phyloP scores from a whole-genome alignment of 495 filamentous ascomycete genomes.

The Hypoxylon intermedium region DNA sequence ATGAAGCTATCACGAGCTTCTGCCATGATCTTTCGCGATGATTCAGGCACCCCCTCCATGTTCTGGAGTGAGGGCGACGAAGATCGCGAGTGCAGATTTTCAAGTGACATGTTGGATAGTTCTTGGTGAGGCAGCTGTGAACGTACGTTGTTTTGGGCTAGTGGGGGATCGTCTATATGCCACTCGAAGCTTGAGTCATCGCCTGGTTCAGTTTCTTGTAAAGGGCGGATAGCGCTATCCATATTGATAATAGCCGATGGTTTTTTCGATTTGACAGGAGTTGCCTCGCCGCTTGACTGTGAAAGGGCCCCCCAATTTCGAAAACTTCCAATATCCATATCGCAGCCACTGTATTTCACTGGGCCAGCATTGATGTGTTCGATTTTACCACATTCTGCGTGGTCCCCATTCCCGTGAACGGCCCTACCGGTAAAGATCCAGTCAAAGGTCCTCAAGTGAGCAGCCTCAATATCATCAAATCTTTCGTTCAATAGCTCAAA shows the following conservation, averaged over 20 bases:
- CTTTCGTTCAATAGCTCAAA: slow-evolving; percentile 36
- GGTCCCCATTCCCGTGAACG: too few relatives aligned
- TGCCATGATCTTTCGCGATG: neutral
- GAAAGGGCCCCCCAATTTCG: neutral
- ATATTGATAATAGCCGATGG: neutral
- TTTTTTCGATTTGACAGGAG: neutral
- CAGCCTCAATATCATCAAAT: slow-evolving; percentile 22
- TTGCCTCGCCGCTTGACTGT: neutral
- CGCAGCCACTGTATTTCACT: neutral
- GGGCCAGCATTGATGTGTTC: neutral
- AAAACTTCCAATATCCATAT: neutral
- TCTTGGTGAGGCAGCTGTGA: too few relatives aligned
- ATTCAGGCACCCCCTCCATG: neutral
- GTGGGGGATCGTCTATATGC: neutral
- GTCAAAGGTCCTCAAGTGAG: slow-evolving; percentile 37
- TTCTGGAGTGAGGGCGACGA: neutral
- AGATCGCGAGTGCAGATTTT: too few relatives aligned
- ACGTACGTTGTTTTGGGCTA: neutral
- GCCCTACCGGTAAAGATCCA: slow-evolving; percentile 38
- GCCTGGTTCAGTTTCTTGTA: neutral
- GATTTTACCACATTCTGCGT: neutral
- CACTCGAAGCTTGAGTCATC: slow-evolving; percentile 2
- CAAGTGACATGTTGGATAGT: too few relatives aligned
- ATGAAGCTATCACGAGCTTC: slow-evolving; percentile 25
- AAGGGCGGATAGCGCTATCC: neutral